Evolutionary conservation across 2,329 filamentous ascomycete genomes (phyloP).

Genomic region (Cadophora malorum): DNA sequence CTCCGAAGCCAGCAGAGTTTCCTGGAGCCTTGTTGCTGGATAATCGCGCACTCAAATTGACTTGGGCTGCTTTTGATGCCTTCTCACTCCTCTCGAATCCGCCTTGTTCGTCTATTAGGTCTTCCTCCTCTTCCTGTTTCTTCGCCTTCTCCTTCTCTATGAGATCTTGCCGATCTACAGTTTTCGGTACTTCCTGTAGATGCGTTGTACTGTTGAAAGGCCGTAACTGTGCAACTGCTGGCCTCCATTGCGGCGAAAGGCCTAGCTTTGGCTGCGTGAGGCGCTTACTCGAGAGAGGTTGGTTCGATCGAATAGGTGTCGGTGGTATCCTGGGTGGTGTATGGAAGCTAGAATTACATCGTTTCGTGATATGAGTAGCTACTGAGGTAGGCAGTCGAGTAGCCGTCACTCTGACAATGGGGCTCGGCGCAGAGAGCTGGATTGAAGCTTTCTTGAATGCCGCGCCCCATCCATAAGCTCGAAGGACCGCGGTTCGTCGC

Average conservation of each 20-base stretch:
- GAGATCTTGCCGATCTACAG: conserved; percentile 43
- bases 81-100: conserved; percentile 79
- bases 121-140: conserved; percentile 52
- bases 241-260: conserved; percentile 40
- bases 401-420: conserved; percentile 17
- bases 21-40: conserved; percentile 72
- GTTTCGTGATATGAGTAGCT: conserved; percentile 19
- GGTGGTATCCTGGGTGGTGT: conserved; percentile 22
- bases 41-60: conserved; percentile 87
- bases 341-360: conserved; percentile 34
- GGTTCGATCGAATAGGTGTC: conserved; percentile 26
- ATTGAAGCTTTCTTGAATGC: conserved; percentile 38
- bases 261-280: conserved; percentile 29
- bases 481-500: conserved; percentile 37
- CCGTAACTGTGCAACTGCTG: conserved; percentile 42
- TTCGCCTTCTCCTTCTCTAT: conserved; percentile 47
- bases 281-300: conserved; percentile 28
- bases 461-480: conserved; percentile 38
- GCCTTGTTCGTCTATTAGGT: conserved; percentile 55
- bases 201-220: conserved; percentile 40
- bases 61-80: conserved; percentile 82
- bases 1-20: conserved; percentile 67
- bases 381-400: conserved; percentile 25
- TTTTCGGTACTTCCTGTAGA: conserved; percentile 34
- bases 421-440: conserved; percentile 32